Conservation (phyloP, 164 flowering plant species). For the Vitis cinerea region DNA sequence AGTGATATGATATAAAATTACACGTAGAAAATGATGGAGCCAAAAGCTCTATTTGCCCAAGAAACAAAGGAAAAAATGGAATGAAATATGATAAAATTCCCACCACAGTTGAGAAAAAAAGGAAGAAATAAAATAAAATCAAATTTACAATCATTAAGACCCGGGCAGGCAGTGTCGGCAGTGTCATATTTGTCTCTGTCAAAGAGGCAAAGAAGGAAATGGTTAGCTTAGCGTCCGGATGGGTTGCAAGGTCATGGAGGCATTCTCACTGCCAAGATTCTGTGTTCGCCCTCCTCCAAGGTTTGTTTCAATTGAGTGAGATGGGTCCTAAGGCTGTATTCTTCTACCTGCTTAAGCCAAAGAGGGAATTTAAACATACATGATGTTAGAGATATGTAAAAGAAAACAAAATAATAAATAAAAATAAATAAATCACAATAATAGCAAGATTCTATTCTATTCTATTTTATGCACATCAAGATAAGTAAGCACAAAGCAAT, state of each 20-base stretch:
- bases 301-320: slow-evolving; percentile 57
- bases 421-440: not conserved
- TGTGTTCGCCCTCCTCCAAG: slow-evolving; percentile 18
- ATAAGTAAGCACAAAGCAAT: too few relatives aligned
- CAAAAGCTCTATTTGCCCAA: slow-evolving; percentile 7
- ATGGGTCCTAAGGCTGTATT: slow-evolving; percentile 67
- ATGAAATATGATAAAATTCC: not conserved
- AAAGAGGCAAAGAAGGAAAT: slow-evolving; percentile 2
- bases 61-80: slow-evolving; percentile 9
- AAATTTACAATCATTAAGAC: slow-evolving; percentile 44
- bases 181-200: slow-evolving; percentile 3
- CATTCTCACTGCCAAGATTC: slow-evolving; percentile 17
- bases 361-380: too few relatives aligned
- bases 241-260: slow-evolving; percentile 17
- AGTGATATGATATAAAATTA: slow-evolving; percentile 29
- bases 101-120: slow-evolving; percentile 4
- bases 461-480: too few relatives aligned
- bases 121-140: slow-evolving; percentile 15
- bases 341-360: slow-evolving; percentile 57
- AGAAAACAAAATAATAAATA: too few relatives aligned
- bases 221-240: slow-evolving; percentile 15
- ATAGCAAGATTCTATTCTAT: too few relatives aligned
- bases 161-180: slow-evolving; percentile 8
- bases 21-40: slow-evolving; percentile 25
- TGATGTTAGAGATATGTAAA: too few relatives aligned